Evolutionary conservation across 2,329 filamentous ascomycete species (phyloP).

Genomic region (Arthrocladium fulminans): DNA sequence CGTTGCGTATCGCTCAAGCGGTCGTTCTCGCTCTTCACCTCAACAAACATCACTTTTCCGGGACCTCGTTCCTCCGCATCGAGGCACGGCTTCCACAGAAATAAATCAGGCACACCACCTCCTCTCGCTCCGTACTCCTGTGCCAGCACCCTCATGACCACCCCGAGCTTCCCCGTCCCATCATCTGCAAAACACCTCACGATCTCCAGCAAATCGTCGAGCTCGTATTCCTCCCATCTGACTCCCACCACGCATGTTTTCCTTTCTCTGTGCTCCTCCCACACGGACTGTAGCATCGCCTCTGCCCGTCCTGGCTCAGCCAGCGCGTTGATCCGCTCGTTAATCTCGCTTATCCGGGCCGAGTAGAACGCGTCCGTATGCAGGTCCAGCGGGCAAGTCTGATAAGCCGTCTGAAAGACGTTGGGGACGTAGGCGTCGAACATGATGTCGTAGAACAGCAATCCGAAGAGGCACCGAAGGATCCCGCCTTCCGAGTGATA

Average conservation of each 20-base stretch:
- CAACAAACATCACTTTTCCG: slow-evolving; percentile 63
- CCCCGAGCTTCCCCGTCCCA: slow-evolving; percentile 53
- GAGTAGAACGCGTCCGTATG: slow-evolving; percentile 90
- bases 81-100: slow-evolving; percentile 60
- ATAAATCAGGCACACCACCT: slow-evolving; percentile 82
- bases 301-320: slow-evolving; percentile 65
- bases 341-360: slow-evolving; percentile 78
- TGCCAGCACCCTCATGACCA: slow-evolving; percentile 84
- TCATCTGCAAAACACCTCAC: slow-evolving; percentile 62
- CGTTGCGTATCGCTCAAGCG: slow-evolving; percentile 90
- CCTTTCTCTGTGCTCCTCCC: slow-evolving; percentile 57
- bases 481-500: slow-evolving; percentile 91
- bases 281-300: slow-evolving; percentile 57
- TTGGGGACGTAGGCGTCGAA: slow-evolving; percentile 77
- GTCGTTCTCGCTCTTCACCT: slow-evolving; percentile 82
- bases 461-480: slow-evolving; percentile 79
- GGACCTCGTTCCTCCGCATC: slow-evolving; percentile 28
- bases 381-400: slow-evolving; percentile 86
- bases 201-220: slow-evolving; percentile 71
- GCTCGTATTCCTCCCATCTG: slow-evolving; percentile 70
- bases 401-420: slow-evolving; percentile 91
- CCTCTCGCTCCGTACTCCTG: slow-evolving; percentile 86
- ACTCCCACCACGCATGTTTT: slow-evolving; percentile 84
- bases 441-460: slow-evolving; percentile 86
- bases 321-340: slow-evolving; percentile 75